phyloP scores from a whole-genome alignment of 176 grass and related monocot species.

The maize (Zea mays) region DNA sequence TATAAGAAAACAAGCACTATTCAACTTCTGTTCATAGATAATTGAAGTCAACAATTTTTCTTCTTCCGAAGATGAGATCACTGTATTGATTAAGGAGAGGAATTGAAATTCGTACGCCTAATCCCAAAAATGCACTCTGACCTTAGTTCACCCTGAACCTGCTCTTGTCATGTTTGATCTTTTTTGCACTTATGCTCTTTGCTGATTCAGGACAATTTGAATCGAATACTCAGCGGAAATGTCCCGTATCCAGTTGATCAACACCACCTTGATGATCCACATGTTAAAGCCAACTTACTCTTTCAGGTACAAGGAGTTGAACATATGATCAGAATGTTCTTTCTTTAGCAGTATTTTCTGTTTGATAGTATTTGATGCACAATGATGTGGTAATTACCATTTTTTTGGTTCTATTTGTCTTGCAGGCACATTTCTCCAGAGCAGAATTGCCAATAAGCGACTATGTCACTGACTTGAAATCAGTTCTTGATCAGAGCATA shows the following conservation, averaged over 20 bases:
- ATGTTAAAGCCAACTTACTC: conserved; percentile 98
- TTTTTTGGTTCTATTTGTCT: conserved; percentile 35
- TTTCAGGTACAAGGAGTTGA: conserved; percentile 69
- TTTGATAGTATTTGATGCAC: conserved; percentile 21
- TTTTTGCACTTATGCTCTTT: conserved; percentile 41
- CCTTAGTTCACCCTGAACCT: not conserved
- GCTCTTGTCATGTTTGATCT: conserved; percentile 20
- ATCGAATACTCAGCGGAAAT: conserved; percentile 74
- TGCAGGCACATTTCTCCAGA: conserved; percentile 89
- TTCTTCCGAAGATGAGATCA: conserved; percentile 1
- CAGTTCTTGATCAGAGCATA: conserved; percentile 98
- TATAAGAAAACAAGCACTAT: not conserved
- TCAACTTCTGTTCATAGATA: conserved; percentile 2
- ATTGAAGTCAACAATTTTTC: not conserved
- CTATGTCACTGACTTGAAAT: conserved; percentile 94
- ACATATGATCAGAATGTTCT: conserved; percentile 24
- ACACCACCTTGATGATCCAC: conserved; percentile 86
- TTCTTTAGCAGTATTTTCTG: conserved; percentile 12
- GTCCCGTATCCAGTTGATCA: conserved; percentile 76
- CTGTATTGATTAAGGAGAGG: conserved; percentile 9
- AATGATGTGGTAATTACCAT: not conserved
- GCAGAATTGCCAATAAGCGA: conserved; percentile 86
- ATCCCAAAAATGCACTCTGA: conserved; percentile 7
- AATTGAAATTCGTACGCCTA: conserved; percentile 1
- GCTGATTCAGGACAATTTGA: conserved; percentile 75